Conservation (phyloP, 495 filamentous ascomycete species). For the Neurospora pannonica region DNA sequence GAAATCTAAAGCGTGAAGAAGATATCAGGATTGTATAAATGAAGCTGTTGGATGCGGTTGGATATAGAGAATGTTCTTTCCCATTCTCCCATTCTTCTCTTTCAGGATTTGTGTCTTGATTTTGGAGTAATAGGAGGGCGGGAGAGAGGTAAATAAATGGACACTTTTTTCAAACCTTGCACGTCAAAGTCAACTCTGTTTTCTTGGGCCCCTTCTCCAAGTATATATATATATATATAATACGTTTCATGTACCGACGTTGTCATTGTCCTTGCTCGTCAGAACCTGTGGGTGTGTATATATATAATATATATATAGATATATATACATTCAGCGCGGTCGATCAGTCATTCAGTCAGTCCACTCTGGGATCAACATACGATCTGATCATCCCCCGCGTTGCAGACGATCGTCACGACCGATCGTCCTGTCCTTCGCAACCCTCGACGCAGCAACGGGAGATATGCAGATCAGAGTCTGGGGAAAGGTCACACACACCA, state of each 20-base stretch:
- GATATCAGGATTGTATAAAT: neutral
- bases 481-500: neutral
- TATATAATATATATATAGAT: neutral
- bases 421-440: neutral
- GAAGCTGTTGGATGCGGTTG: constrained; percentile 2
- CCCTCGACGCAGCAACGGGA: neutral
- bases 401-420: neutral
- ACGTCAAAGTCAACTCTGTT: neutral
- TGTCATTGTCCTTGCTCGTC: neutral
- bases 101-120: neutral
- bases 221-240: neutral
- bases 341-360: neutral
- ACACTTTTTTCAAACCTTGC: neutral
- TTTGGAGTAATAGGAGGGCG: neutral
- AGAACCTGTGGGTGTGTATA: neutral
- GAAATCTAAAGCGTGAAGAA: neutral
- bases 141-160: neutral
- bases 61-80: constrained; percentile 1
- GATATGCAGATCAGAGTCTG: neutral
- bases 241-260: neutral
- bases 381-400: neutral
- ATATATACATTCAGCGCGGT: neutral
- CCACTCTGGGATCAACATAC: neutral
- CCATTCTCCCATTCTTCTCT: neutral
- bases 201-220: neutral